These are phyloP conservation scores for Aschersonia sp. DNA, from an alignment of 2,329 filamentous ascomycete species.

Conservation along the genomic window DNA sequence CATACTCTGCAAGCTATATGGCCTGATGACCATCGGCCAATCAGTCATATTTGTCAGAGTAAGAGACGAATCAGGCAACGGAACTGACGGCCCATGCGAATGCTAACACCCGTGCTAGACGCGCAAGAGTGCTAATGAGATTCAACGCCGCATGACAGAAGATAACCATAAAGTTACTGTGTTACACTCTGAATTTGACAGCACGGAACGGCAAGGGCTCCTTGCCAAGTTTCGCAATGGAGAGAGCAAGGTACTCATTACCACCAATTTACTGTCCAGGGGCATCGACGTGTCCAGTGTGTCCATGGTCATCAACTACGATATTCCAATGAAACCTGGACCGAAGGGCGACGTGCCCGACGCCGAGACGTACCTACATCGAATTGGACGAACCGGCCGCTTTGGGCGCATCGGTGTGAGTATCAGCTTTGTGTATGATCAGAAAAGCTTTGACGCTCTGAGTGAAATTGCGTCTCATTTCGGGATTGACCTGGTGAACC, in stretches of 20 bases:
- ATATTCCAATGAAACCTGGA: constrained; percentile 52
- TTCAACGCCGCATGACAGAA: constrained; percentile 70
- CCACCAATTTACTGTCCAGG: constrained; percentile 90
- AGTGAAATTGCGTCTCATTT: constrained; percentile 70
- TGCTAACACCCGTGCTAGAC: constrained; percentile 37
- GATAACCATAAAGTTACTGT: constrained; percentile 90
- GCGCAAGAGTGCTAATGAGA: constrained; percentile 70
- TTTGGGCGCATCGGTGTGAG: constrained; percentile 95
- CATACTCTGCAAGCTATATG: constrained; percentile 83
- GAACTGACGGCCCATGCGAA: background rate
- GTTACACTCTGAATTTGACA: constrained; percentile 79
- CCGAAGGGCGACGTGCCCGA: constrained; percentile 68
- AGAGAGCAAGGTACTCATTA: constrained; percentile 88
- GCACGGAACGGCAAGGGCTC: constrained; percentile 65
- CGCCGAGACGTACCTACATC: constrained; percentile 90
- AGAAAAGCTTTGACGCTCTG: constrained; percentile 66
- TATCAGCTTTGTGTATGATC: constrained; percentile 86
- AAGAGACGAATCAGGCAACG: constrained; percentile 10
- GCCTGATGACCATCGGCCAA: constrained; percentile 88
- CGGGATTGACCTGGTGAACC: constrained; percentile 63
- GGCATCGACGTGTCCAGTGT: constrained; percentile 88
- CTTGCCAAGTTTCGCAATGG: constrained; percentile 79
- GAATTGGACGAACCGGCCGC: constrained; percentile 90
- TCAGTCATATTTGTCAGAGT: constrained; percentile 97
- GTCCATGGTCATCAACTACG: constrained; percentile 98